Evolutionary conservation across 768 basidiomycete genomes (phyloP).

Genomic region (Xerocomus spinulosus): DNA sequence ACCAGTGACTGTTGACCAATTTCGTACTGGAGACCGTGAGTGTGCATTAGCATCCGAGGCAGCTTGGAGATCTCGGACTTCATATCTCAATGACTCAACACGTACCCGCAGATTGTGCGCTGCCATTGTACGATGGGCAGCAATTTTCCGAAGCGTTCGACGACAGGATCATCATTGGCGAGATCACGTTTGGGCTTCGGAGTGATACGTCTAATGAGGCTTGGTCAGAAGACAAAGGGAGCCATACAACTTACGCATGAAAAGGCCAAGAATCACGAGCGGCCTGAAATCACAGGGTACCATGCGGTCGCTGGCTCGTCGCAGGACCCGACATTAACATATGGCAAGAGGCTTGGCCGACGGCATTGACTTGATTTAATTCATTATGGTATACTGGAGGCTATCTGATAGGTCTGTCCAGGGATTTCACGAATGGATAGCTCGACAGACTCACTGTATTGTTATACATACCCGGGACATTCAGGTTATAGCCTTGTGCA

Average conservation of each 20-base stretch:
- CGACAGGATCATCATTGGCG: slow-evolving; percentile 17
- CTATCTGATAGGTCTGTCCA: slow-evolving; percentile 1
- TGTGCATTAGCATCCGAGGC: not conserved
- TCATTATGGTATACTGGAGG: not conserved
- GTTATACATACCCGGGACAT: slow-evolving; percentile 3
- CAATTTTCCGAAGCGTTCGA: slow-evolving; percentile 11
- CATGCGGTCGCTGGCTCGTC: not conserved
- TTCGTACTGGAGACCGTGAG: slow-evolving; percentile 20
- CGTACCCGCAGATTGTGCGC: slow-evolving; percentile 18
- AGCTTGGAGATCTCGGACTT: not conserved
- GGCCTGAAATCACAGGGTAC: not conserved
- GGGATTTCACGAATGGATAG: not conserved
- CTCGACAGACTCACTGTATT: slow-evolving; percentile 2
- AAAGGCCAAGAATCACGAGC: not conserved
- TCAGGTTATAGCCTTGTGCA: not conserved
- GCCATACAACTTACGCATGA: not conserved
- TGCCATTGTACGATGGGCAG: slow-evolving; percentile 17
- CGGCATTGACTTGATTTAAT: not conserved
- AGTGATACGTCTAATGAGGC: not conserved
- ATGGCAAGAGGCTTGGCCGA: not conserved
- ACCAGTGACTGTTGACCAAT: slow-evolving; percentile 17
- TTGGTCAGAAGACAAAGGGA: not conserved
- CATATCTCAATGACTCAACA: not conserved
- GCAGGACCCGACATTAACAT: not conserved
- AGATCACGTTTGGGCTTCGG: slow-evolving; percentile 19